Evolutionary conservation across 108 stramenopile genomes (phyloP).

Genomic region (Stephanodiscus minutulus): DNA sequence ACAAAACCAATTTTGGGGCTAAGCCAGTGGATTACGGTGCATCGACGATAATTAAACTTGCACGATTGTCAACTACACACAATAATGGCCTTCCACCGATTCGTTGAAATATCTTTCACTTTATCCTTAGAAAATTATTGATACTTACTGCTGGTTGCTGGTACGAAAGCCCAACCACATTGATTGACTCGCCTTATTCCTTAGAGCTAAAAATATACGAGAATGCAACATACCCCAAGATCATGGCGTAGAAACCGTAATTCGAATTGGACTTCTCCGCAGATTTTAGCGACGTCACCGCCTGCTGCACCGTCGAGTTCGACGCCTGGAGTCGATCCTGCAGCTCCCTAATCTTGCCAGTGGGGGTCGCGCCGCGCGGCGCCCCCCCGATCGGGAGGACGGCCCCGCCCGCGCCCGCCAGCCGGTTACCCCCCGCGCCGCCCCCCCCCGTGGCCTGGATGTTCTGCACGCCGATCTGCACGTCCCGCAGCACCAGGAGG

Average conservation of each 20-base stretch:
- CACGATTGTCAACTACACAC: no score
- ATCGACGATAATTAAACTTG: no score
- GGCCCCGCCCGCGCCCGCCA: constrained; percentile 48
- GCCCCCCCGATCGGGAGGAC: constrained; percentile 47
- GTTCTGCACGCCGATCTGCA: constrained; percentile 89
- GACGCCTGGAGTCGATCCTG: constrained; percentile 79
- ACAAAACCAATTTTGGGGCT: no score
- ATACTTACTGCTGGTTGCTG: not conserved
- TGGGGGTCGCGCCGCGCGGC: constrained; percentile 74
- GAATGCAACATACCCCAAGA: constrained; percentile 88
- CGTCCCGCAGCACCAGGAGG: constrained; percentile 90
- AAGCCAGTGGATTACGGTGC: no score
- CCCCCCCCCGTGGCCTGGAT: constrained; percentile 64
- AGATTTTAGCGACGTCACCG: constrained; percentile 73
- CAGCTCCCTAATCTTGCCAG: constrained; percentile 86
- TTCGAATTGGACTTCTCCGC: constrained; percentile 65
- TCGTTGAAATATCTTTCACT: no score
- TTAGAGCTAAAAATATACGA: constrained; percentile 78
- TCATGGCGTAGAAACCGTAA: constrained; percentile 89
- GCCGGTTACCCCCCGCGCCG: constrained; percentile 48
- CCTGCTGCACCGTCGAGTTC: constrained; percentile 82
- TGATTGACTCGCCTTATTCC: not conserved
- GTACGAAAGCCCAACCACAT: not conserved
- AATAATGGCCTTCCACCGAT: no score
- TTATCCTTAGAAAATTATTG: no score